Evolutionary conservation across 768 basidiomycete genomes (phyloP).

Genomic region (Naematelia aurantialba): DNA sequence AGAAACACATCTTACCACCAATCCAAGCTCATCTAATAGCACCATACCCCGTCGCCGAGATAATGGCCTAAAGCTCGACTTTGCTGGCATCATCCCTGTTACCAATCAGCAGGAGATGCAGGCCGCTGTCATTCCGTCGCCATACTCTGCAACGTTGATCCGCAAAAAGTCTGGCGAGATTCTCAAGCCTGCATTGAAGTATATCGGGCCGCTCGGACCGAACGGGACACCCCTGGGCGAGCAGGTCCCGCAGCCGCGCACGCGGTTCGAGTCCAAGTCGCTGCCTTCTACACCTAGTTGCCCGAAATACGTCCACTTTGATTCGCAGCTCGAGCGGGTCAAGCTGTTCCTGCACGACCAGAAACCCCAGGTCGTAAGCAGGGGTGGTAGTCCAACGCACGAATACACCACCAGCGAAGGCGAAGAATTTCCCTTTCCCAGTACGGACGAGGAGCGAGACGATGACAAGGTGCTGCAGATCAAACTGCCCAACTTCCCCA

Average conservation of each 20-base stretch:
- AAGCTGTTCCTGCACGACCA: constrained; percentile 93
- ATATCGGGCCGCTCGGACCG: constrained; percentile 55
- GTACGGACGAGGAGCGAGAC: constrained; percentile 47
- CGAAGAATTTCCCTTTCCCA: constrained; percentile 52
- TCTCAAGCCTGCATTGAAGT: constrained; percentile 85
- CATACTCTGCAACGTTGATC: constrained; percentile 53
- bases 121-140: constrained; percentile 36
- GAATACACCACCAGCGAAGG: constrained; percentile 54
- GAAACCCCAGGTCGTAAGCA: constrained; percentile 86
- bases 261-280: constrained; percentile 55
- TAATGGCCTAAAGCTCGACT: constrained; percentile 48
- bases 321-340: constrained; percentile 84
- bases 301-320: constrained; percentile 86
- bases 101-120: constrained; percentile 13
- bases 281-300: constrained; percentile 73
- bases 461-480: constrained; percentile 52
- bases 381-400: constrained; percentile 81
- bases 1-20: constrained; percentile 15
- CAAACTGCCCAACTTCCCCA: constrained; percentile 67
- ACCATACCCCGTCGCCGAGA: constrained; percentile 28
- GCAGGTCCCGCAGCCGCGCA: constrained; percentile 3
- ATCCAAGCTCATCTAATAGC: constrained; percentile 4
- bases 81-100: constrained; percentile 38
- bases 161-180: constrained; percentile 94
- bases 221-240: constrained; percentile 52